Evolutionary conservation across 306 rosid species (phyloP), one percentile per base, ranked within the genome.

Genomic region (Macrotyloma uniflorum): DNA sequence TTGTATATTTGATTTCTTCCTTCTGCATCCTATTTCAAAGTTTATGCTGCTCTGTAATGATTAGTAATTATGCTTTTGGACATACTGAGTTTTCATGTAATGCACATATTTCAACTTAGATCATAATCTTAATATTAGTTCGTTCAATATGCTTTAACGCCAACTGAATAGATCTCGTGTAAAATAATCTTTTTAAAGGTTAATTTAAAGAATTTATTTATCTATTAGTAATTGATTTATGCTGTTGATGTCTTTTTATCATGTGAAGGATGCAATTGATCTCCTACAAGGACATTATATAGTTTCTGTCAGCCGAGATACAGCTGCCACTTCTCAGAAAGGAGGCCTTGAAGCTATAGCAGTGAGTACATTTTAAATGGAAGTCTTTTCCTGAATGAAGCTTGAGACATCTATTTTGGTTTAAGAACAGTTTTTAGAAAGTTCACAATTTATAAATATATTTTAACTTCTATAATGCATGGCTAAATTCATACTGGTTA

Each of bases 211-310:
- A 33, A 50, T 3, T 3, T 35, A 45, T 43, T 51, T 28, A 15
- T 75, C 67, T 58, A 30, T 75, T 45, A 66, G 47, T 54, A 42
- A 74, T 45, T 77, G 59, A 58, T 68, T 76, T 14, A 23, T 49
- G 16, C 13, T 68, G 36, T 77, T 54, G 46, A 18, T 74, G 78
- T 30, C 76, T 46, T 57, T 38, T 85, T 19, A 81, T 72, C 65
- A 42, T 70, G 59, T 79, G 86, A 83, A 95, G 99, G 99, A 95
- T 76, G 94, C 98, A 76, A 95, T 91, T 85, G 99, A 95, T 90
- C 99, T 95, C 77, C 73, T 93, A 81, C 98, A 95, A 87, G 99
- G 99, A 83, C 94, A 95, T 88, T 95, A 91, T 84, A 95, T 95
- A 59, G 96, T 90, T 85, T 91, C 97, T 1, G 93, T 88, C 75